These are phyloP conservation scores for Pichia occidentalis DNA, from an alignment of 805 yeast species.

Conservation along the genomic window DNA sequence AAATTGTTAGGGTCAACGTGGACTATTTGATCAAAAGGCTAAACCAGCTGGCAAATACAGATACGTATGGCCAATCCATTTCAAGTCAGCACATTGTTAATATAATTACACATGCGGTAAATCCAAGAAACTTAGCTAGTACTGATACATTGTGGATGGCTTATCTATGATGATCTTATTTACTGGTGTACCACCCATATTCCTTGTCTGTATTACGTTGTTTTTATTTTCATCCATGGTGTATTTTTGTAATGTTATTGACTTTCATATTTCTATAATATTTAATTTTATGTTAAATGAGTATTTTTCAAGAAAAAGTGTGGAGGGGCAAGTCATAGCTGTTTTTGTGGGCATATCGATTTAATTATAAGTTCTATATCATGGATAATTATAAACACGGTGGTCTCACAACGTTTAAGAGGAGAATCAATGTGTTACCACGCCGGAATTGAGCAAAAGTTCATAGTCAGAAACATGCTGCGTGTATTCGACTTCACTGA, in stretches of 20 bases:
- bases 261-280: too few species aligned
- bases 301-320: too few species aligned
- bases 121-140: constrained; percentile 86
- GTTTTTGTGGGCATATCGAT: too few species aligned
- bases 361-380: too few species aligned
- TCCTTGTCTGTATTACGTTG: neutral
- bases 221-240: neutral
- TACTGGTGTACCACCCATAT: too few species aligned
- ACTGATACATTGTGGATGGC: constrained; percentile 96
- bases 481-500: constrained; percentile 23
- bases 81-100: constrained; percentile 89
- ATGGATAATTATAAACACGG: too few species aligned
- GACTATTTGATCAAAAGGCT: constrained; percentile 78
- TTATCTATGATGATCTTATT: constrained; percentile 71
- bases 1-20: constrained; percentile 81
- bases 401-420: too few species aligned
- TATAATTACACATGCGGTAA: constrained; percentile 88
- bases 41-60: constrained; percentile 56
- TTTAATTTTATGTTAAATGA: too few species aligned
- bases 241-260: too few species aligned
- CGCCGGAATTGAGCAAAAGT: constrained; percentile 1
- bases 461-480: constrained; percentile 10
- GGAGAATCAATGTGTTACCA: constrained; percentile 18
- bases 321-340: too few species aligned
- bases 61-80: constrained; percentile 53